A percentile compares a stretch with the other conserved stretches of the same genome.
Conservation (phyloP, 805 yeast genomes). For the Teunomyces aglyptinius region DNA sequence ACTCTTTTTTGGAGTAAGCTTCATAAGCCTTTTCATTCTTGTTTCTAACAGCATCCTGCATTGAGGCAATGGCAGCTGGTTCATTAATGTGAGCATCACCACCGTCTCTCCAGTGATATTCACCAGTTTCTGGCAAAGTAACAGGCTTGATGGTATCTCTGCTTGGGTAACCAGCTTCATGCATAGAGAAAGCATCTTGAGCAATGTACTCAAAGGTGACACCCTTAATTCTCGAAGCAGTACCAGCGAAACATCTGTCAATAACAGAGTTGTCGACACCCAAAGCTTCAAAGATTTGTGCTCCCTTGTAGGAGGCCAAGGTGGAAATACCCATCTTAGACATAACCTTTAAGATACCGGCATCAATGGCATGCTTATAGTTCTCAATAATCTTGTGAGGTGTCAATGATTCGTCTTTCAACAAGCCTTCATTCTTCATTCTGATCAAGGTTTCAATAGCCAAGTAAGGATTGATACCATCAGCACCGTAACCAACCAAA, state of each 20-base stretch:
- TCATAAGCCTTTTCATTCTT: conserved; percentile 93
- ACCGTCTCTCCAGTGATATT: conserved; percentile 98
- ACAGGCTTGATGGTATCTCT: conserved; percentile 68
- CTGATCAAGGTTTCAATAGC: conserved; percentile 85
- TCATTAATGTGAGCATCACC: conserved; percentile 95
- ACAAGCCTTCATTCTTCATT: conserved; percentile 77
- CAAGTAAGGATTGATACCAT: conserved; percentile 90
- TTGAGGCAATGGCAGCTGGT: conserved; percentile 90
- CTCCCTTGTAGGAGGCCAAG: conserved; percentile 97
- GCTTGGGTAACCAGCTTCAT: conserved; percentile 86
- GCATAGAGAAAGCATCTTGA: conserved; percentile 92
- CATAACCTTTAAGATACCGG: conserved; percentile 95
- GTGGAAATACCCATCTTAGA: conserved; percentile 99
- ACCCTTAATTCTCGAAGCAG: conserved; percentile 96
- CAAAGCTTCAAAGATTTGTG: conserved; percentile 95
- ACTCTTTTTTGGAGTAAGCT: conserved; percentile 83
- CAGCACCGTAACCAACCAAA: conserved; percentile 95
- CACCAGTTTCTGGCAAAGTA: conserved; percentile 91
- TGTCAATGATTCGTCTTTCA: conserved; percentile 52
- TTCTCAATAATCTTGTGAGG: conserved; percentile 66
- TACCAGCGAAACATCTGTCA: conserved; percentile 94
- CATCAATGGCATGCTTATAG: conserved; percentile 81
- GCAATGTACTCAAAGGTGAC: conserved; percentile 94
- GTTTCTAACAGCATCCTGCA: conserved; percentile 98
- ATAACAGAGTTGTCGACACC: conserved; percentile 95